Conservation (phyloP, 805 yeast genomes). For the Yarrowia porcina region DNA sequence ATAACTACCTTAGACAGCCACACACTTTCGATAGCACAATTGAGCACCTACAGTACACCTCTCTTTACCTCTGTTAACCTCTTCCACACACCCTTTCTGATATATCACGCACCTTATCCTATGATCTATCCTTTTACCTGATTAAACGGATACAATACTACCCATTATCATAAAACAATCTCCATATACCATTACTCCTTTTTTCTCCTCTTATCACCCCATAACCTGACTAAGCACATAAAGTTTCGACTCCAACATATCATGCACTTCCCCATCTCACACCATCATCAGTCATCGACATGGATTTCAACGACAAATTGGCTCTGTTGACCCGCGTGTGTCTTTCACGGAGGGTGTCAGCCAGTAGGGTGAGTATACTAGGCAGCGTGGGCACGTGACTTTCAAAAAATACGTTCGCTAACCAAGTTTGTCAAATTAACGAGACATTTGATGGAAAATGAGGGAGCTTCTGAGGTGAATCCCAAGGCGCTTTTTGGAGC, state of each 20-base stretch:
- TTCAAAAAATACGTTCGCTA: neutral
- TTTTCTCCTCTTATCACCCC: neutral
- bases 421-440: constrained; percentile 20
- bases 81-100: no score
- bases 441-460: constrained; percentile 21
- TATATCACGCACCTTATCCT: no score
- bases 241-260: neutral
- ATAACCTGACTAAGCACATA: neutral
- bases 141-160: no score
- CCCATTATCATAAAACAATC: no score
- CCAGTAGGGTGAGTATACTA: constrained; percentile 16
- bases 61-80: no score
- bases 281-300: constrained; percentile 4
- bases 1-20: no score
- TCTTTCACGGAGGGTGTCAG: constrained; percentile 10
- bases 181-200: no score
- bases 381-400: neutral
- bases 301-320: constrained; percentile 23
- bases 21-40: no score
- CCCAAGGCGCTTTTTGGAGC: constrained; percentile 17
- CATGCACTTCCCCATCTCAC: neutral
- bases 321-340: constrained; percentile 18
- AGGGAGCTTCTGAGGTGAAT: constrained; percentile 1
- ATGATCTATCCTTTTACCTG: no score
- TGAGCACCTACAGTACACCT: no score